Base-by-base conservation (phyloP, 2,329 filamentous ascomycete genomes). In the Teratosphaeria viscida region DNA sequence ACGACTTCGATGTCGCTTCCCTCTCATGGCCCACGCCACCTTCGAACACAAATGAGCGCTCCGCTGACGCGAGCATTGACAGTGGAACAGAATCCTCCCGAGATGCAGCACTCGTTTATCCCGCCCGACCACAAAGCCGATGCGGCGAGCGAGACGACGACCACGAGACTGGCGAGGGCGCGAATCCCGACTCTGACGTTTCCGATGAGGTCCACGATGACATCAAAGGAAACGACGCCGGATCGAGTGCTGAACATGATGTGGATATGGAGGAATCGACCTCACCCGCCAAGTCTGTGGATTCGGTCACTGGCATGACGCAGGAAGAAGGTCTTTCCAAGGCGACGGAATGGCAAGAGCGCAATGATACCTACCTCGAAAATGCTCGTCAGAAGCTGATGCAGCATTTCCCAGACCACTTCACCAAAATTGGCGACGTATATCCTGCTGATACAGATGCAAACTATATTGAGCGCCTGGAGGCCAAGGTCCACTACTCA, bases 271-370 rank as follows among this genome's bases (percentile, higher is more conserved):
- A 54, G 29, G 52, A 43, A 7, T 14, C 35, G 19, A 49, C 5
- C 16, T 55, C 53, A 32, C 57, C 57, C 23, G 32, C 52, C 32
- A 14, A 54, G 6, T 61, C 60, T 47, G 32, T 61, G 3, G 60
- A 61, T 14, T 61, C 60, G 6, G 43, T 49, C 6, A 61, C 60
- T 16, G 57, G 57, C n/a, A 56, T 61, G 60, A 59, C 53, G 14
- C 57, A 59, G 29, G n/a, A n/a, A 23, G 54, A 61, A 55, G 60
- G 60, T 19, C 27, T 58, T 26, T 19, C 27, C 6, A n/a, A 27
- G 8, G 34, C 32, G 3, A 23, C 16, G 12, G 53, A 43, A 7
- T 61, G 52, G 19, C 8, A 52, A 12, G 27, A 23, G 8, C 16
- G 29, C 34, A 27, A 23, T 19, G 12, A 35, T 12, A 16, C 19